phyloP scores from a whole-genome alignment of 2,329 filamentous ascomycete genomes.

The Aureobasidium musti region DNA sequence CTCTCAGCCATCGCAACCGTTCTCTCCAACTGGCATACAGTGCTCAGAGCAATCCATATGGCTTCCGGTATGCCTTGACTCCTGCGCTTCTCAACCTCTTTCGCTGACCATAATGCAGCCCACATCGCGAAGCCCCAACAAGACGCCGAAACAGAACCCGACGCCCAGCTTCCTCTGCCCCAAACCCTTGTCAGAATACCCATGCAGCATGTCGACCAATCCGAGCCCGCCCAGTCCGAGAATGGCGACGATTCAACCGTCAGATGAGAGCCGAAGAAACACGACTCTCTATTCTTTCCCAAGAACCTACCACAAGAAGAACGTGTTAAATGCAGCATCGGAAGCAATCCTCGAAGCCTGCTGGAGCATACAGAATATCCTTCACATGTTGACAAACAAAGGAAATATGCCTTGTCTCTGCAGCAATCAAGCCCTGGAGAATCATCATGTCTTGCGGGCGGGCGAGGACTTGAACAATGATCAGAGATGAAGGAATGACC shows the following conservation, averaged over 20 bases:
- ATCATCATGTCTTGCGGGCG: background rate
- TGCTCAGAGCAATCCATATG: conserved; percentile 82
- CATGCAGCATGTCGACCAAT: conserved; percentile 62
- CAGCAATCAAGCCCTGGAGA: background rate
- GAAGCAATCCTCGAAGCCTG: no score
- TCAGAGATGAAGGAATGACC: background rate
- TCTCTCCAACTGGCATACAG: conserved; percentile 84
- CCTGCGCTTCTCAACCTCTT: background rate
- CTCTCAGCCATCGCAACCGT: conserved; percentile 75
- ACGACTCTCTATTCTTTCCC: background rate
- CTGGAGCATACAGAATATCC: background rate
- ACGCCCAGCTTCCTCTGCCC: conserved; percentile 61
- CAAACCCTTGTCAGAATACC: conserved; percentile 84
- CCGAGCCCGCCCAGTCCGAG: conserved; percentile 38
- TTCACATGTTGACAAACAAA: background rate
- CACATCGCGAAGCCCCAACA: conserved; percentile 61
- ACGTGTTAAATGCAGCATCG: background rate
- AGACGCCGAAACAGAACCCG: conserved; percentile 47
- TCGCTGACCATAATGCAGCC: conserved; percentile 50
- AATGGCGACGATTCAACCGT: conserved; percentile 32
- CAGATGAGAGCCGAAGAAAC: conserved; percentile 20
- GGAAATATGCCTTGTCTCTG: background rate
- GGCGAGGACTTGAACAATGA: background rate
- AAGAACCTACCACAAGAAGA: background rate
- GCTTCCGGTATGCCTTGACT: conserved; percentile 64